Base-by-base conservation (phyloP, 305 asterid genomes). In the Nicotiana rustica region DNA sequence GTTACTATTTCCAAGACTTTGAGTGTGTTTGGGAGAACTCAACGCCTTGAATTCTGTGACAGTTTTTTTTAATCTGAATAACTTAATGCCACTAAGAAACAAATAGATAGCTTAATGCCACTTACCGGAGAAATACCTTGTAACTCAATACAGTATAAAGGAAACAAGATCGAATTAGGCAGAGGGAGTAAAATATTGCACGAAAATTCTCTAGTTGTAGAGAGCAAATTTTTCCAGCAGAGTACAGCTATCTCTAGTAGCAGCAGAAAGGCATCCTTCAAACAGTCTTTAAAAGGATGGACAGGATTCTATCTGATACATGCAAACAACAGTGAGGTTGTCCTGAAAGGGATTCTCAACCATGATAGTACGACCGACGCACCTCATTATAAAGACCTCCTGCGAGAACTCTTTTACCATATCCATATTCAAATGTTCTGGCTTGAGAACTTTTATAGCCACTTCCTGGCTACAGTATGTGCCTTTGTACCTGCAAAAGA, bases 351-450 rank as follows among this genome's bases (percentile, higher is more conserved):
- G 17, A 73, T 80, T 38, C 60, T 25, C 41, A 36, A 67, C 13
- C 76, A 75, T 14, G 47, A 64, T 65, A 55, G 49, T 76, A 75
- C 80, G 9, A 17, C 56, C 25, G 71, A 91, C 92, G 15, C 83
- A 96, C 99, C 98, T 96, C 98, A 96, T 92, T 88, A 96, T 96
- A 83, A 91, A 96, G 79, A 94, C 98, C 92, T 96, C 99, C 86
- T 94, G 98, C 36, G 97, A 90, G 70, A 96, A 96, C 89, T 96
- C 99, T 86, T 90, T 93, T 85, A 94, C 91, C 88, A 92, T 90
- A 83, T 96, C 99, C 41, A 88, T 76, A 81, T 93, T 94, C 88
- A 94, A 86, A 55, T 93, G 90, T 83, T 94, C 99, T 21, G 97
- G 89, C 90, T 93, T 94, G 87, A 96, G 98, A 87, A 94, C 95